These are phyloP conservation scores for Penicillium cataractarum DNA, from an alignment of 495 filamentous ascomycete genomes.

Conservation along the genomic window DNA sequence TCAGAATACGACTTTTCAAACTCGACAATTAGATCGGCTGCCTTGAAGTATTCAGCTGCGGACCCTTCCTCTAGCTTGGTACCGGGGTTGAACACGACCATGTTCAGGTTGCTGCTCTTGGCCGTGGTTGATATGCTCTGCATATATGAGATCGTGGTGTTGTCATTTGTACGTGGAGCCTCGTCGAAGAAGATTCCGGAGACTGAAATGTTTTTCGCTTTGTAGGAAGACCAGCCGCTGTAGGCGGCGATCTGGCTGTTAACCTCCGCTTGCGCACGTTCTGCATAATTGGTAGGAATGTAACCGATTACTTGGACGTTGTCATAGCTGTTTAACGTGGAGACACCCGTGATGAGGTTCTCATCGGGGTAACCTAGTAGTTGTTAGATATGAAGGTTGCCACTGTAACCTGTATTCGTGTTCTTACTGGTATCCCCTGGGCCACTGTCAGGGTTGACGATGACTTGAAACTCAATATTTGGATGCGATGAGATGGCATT, in stretches of 20 bases:
- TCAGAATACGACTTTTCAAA: constrained; percentile 27
- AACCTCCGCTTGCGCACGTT: constrained; percentile 31
- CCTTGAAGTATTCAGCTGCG: constrained; percentile 19
- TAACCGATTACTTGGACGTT: constrained; percentile 55
- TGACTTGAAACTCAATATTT: constrained; percentile 40
- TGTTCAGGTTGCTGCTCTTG: constrained; percentile 15
- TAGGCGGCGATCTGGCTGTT: constrained; percentile 46
- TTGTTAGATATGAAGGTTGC: neutral
- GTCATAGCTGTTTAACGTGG: constrained; percentile 42
- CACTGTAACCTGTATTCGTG: neutral
- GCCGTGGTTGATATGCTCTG: constrained; percentile 32
- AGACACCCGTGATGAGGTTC: constrained; percentile 37
- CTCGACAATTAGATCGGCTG: constrained; percentile 28
- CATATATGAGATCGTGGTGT: constrained; percentile 36
- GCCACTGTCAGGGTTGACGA: constrained; percentile 53
- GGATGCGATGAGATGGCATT: constrained; percentile 39
- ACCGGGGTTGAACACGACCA: constrained; percentile 29
- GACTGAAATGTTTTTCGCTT: constrained; percentile 35
- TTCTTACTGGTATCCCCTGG: constrained; percentile 39
- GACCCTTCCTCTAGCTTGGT: constrained; percentile 17
- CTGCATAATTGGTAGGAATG: constrained; percentile 43
- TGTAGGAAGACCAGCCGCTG: constrained; percentile 40
- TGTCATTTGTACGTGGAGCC: constrained; percentile 33
- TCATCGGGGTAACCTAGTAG: constrained; percentile 28
- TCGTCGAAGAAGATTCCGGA: constrained; percentile 57